A percentile compares a stretch with the other conserved stretches of the same genome.
phyloP scores from a whole-genome alignment of 2,329 filamentous ascomycete species.

The Alternaria sp. region DNA sequence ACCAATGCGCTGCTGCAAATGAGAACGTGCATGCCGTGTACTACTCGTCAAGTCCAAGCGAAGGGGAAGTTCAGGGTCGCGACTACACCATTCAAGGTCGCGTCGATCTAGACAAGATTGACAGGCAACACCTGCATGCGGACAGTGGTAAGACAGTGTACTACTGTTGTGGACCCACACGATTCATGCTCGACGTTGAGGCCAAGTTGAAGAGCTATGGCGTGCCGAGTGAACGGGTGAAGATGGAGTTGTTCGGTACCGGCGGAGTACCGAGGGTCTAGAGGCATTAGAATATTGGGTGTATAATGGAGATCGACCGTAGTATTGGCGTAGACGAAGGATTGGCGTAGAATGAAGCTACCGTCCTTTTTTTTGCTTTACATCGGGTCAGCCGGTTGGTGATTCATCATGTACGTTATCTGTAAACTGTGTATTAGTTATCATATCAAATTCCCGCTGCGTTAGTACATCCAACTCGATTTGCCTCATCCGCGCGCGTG shows the following conservation, averaged over 20 bases:
- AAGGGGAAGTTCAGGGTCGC: slow-evolving; percentile 57
- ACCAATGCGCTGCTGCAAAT: slow-evolving; percentile 54
- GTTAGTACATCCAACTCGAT: slow-evolving; percentile 1
- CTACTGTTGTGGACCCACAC: slow-evolving; percentile 74
- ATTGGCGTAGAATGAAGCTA: neutral
- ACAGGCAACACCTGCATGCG: slow-evolving; percentile 65
- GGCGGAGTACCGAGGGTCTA: slow-evolving; percentile 47
- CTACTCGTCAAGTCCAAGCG: slow-evolving; percentile 65
- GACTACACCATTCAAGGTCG: slow-evolving; percentile 69
- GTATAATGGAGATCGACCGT: neutral
- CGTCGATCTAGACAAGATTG: slow-evolving; percentile 66
- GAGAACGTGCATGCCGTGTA: slow-evolving; percentile 63
- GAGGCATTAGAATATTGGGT: slow-evolving; percentile 20
- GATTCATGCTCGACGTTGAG: slow-evolving; percentile 73
- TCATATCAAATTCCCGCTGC: neutral
- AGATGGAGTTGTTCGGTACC: slow-evolving; percentile 70
- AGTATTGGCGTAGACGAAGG: neutral
- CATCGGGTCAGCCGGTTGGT: slow-evolving; percentile 2
- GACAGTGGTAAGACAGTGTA: slow-evolving; percentile 67
- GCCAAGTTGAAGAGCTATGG: slow-evolving; percentile 63
- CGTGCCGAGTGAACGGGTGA: slow-evolving; percentile 66
- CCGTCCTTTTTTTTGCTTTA: slow-evolving; percentile 6
- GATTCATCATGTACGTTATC: neutral
- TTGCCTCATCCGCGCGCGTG: slow-evolving; percentile 3
- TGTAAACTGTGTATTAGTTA: neutral